Evolutionary conservation across 2,329 filamentous ascomycete genomes (phyloP).

Genomic region (Dothidotthia symphoricarpi): DNA sequence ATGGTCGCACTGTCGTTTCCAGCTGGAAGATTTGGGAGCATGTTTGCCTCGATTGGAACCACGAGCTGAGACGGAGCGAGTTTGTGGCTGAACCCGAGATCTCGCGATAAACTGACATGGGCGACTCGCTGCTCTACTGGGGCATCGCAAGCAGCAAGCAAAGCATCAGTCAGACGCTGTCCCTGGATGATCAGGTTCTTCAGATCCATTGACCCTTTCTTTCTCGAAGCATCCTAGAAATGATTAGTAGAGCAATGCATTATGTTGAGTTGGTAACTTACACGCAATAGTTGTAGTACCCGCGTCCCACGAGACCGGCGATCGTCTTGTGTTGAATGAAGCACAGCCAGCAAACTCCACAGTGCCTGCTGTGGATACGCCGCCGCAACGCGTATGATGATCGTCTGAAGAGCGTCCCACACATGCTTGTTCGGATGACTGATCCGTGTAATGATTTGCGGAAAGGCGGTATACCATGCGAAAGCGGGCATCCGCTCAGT

Average conservation of each 20-base stretch:
- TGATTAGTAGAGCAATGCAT: conserved; percentile 31
- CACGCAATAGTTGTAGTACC: conserved; percentile 45
- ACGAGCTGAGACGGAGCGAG: conserved; percentile 79
- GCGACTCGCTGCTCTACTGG: conserved; percentile 70
- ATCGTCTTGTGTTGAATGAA: conserved; percentile 74
- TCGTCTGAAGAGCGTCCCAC: conserved; percentile 71
- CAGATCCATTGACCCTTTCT: conserved; percentile 60
- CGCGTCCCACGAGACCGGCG: conserved; percentile 56
- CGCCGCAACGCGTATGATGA: conserved; percentile 82
- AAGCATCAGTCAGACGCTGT: conserved; percentile 77
- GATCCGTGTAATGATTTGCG: conserved; percentile 94
- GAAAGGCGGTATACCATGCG: conserved; percentile 78
- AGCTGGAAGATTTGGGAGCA: conserved; percentile 77
- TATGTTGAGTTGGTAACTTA: conserved; percentile 15
- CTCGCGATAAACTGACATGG: conserved; percentile 70
- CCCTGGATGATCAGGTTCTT: conserved; percentile 71
- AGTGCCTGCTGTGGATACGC: conserved; percentile 87
- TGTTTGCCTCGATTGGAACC: conserved; percentile 80
- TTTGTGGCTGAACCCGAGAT: conserved; percentile 82
- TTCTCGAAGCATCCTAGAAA: conserved; percentile 53
- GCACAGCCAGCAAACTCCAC: conserved; percentile 86
- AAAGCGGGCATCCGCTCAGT: conserved; percentile 65
- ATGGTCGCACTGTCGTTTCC: conserved; percentile 66
- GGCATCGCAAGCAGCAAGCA: conserved; percentile 76
- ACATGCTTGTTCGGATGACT: conserved; percentile 78